These are phyloP conservation scores for Rhizopus sp. DNA, from an alignment of 371 early-diverging fungal genomes.

Conservation along the genomic window DNA sequence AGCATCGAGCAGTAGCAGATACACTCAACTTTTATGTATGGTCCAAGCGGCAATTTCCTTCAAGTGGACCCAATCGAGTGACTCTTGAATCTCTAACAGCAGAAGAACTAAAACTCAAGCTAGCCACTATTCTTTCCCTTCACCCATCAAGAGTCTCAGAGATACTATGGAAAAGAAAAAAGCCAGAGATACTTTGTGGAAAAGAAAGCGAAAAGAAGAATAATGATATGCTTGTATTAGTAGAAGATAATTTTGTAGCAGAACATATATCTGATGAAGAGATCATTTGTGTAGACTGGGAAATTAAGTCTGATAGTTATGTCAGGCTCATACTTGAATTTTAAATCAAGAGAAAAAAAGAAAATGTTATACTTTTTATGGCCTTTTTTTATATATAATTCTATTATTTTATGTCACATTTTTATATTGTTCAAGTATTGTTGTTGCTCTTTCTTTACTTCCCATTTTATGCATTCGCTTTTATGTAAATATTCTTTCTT, in stretches of 20 bases:
- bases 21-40: slow-evolving; percentile 11
- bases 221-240: slow-evolving; percentile 17
- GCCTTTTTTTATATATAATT: neutral
- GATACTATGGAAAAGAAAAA: slow-evolving; percentile 22
- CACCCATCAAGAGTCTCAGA: slow-evolving; percentile 18
- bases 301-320: slow-evolving; percentile 22
- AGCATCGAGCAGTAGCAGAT: neutral
- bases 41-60: slow-evolving; percentile 7
- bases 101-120: slow-evolving; percentile 12
- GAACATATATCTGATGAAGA: slow-evolving; percentile 22
- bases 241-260: slow-evolving; percentile 26
- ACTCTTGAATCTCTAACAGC: slow-evolving; percentile 12
- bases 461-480: too few relatives aligned
- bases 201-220: slow-evolving; percentile 2
- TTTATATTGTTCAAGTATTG: neutral
- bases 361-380: neutral
- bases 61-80: slow-evolving; percentile 2
- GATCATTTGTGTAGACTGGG: slow-evolving; percentile 23
- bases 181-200: neutral
- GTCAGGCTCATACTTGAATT: slow-evolving; percentile 25
- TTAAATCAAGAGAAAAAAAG: slow-evolving; percentile 2
- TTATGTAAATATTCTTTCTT: too few relatives aligned
- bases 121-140: slow-evolving; percentile 11
- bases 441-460: too few relatives aligned
- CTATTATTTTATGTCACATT: neutral